Percentiles rank a stretch among this genome's conserved stretches.
Evolutionary conservation across 305 asterid species (phyloP).

Genomic region (Petunia hybrid): DNA sequence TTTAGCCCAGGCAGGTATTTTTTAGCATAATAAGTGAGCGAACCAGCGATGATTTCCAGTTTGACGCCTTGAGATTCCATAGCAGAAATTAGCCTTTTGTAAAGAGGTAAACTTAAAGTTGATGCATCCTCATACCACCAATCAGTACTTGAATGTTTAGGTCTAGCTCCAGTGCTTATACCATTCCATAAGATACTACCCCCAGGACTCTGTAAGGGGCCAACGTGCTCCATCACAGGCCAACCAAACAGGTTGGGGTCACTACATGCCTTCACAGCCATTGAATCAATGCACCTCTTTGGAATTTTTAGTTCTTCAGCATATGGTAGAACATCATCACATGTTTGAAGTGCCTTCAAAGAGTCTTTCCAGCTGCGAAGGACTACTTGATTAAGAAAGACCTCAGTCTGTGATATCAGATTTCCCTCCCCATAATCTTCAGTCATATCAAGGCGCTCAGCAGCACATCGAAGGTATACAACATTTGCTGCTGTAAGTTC

Average conservation of each 20-base stretch:
- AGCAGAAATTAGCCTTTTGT: constrained; percentile 72
- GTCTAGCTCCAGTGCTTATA: constrained; percentile 97
- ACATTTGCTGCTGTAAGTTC: constrained; percentile 93
- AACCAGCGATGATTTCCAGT: constrained; percentile 75
- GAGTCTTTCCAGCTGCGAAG: constrained; percentile 87
- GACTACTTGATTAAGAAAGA: constrained; percentile 81
- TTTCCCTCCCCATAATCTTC: constrained; percentile 93
- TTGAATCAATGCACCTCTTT: constrained; percentile 75
- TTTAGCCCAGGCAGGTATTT: constrained; percentile 81
- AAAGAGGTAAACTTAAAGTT: constrained; percentile 67
- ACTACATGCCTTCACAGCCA: constrained; percentile 81
- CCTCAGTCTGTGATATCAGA: constrained; percentile 77
- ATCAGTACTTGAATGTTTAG: constrained; percentile 67
- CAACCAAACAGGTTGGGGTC: constrained; percentile 93
- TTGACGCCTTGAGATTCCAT: constrained; percentile 80
- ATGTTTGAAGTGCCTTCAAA: constrained; percentile 78
- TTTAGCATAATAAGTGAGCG: constrained; percentile 70
- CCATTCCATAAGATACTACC: constrained; percentile 98
- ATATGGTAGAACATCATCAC: constrained; percentile 69
- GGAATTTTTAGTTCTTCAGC: constrained; percentile 80
- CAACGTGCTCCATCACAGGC: constrained; percentile 89
- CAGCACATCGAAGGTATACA: constrained; percentile 82
- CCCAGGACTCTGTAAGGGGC: constrained; percentile 98
- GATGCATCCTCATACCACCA: constrained; percentile 99
- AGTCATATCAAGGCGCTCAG: constrained; percentile 90